These are phyloP conservation scores for Fusarium robinianum DNA, from an alignment of 2,329 filamentous ascomycete species.

Conservation along the genomic window DNA sequence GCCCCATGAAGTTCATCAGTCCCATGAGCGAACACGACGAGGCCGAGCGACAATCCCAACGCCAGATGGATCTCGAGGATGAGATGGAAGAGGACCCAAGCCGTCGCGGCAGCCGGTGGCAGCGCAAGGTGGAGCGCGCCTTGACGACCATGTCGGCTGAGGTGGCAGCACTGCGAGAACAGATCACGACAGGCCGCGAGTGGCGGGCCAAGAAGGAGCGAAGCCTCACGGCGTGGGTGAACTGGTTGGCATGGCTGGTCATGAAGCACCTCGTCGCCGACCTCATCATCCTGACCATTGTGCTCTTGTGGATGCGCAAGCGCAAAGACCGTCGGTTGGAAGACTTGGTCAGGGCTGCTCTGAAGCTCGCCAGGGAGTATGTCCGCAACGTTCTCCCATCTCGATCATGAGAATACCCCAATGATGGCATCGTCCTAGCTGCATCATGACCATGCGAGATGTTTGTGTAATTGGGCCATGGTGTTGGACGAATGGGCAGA, in stretches of 20 bases:
- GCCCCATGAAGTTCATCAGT: slow-evolving; percentile 71
- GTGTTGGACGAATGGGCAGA: no score
- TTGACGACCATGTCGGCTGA: slow-evolving; percentile 90
- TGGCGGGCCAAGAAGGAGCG: slow-evolving; percentile 68
- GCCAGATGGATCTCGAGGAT: slow-evolving; percentile 52
- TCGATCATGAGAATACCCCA: slow-evolving; percentile 56
- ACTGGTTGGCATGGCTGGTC: slow-evolving; percentile 70
- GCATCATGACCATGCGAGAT: background rate
- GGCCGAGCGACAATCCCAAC: slow-evolving; percentile 59
- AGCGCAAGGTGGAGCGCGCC: slow-evolving; percentile 79
- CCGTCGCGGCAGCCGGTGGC: slow-evolving; percentile 65
- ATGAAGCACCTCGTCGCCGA: slow-evolving; percentile 78
- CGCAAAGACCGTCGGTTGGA: slow-evolving; percentile 73
- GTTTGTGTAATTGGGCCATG: no score
- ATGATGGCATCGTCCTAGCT: no score
- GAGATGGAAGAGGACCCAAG: slow-evolving; percentile 44
- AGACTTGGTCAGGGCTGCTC: slow-evolving; percentile 69
- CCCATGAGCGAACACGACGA: slow-evolving; percentile 86
- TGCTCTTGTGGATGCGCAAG: slow-evolving; percentile 73
- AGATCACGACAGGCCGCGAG: slow-evolving; percentile 77
- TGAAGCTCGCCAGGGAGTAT: slow-evolving; percentile 63
- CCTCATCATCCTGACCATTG: slow-evolving; percentile 63
- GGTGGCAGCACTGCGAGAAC: slow-evolving; percentile 87
- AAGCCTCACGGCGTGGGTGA: slow-evolving; percentile 69
- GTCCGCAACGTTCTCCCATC: slow-evolving; percentile 62